phyloP scores from a whole-genome alignment of 164 flowering plant genomes.

The Santalum album region DNA sequence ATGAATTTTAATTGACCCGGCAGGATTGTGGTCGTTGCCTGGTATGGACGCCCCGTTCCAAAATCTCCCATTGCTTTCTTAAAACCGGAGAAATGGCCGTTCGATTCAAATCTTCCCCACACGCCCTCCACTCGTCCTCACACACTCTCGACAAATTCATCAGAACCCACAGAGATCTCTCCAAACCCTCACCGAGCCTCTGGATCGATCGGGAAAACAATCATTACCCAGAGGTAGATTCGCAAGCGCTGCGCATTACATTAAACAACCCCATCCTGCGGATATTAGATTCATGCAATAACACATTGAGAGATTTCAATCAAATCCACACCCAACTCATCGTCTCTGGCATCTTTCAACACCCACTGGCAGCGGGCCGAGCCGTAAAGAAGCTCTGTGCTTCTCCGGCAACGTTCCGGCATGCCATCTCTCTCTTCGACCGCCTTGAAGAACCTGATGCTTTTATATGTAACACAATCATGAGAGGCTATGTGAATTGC shows the following conservation, averaged over 20 bases:
- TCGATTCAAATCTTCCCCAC: neutral
- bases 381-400: constrained; percentile 45
- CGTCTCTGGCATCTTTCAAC: constrained; percentile 39
- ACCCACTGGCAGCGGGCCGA: constrained; percentile 38
- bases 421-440: constrained; percentile 30
- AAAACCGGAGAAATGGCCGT: neutral
- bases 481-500: constrained; percentile 32
- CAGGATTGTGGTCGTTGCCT: no score
- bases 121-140: neutral
- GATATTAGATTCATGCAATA: constrained; percentile 32
- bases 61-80: no score
- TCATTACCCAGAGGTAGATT: neutral
- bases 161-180: constrained; percentile 19
- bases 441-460: constrained; percentile 44
- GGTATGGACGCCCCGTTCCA: no score
- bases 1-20: no score
- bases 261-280: constrained; percentile 29
- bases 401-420: constrained; percentile 14
- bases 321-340: constrained; percentile 48
- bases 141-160: neutral
- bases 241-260: neutral
- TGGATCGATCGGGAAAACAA: constrained; percentile 15
- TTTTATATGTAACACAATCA: constrained; percentile 52
- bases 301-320: constrained; percentile 20
- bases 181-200: constrained; percentile 25